These are phyloP conservation scores for Cercophora scortea DNA, from an alignment of 495 filamentous ascomycete species.

Conservation along the genomic window DNA sequence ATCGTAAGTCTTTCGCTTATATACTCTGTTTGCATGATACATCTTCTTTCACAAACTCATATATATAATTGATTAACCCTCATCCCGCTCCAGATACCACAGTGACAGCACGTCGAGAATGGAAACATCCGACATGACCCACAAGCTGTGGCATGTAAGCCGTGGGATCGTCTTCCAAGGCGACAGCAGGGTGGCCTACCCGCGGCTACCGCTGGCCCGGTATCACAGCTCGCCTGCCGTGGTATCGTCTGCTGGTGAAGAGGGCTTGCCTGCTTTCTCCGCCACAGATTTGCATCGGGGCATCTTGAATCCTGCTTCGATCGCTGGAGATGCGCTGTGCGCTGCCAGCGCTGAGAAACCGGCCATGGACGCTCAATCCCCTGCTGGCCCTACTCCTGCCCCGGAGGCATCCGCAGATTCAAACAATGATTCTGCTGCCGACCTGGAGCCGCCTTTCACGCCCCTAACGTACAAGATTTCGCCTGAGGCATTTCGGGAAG, in stretches of 20 bases:
- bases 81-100: no score
- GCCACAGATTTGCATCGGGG: background rate
- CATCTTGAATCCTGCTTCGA: background rate
- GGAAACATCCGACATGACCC: constrained; percentile 14
- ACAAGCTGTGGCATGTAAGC: constrained; percentile 29
- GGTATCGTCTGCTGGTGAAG: background rate
- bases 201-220: constrained; percentile 5
- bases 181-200: constrained; percentile 13
- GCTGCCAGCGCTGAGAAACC: background rate
- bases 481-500: constrained; percentile 34
- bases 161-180: constrained; percentile 32
- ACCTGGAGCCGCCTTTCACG: constrained; percentile 23
- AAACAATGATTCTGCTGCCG: background rate
- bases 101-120: constrained; percentile 10
- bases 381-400: background rate
- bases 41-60: background rate
- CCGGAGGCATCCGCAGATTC: background rate
- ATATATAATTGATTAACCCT: background rate
- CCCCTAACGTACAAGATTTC: constrained; percentile 37
- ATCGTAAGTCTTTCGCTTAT: background rate
- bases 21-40: background rate
- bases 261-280: background rate
- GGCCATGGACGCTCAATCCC: background rate
- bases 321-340: background rate
- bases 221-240: constrained; percentile 4